phyloP scores from a whole-genome alignment of 139 green algal species.

The Chlorella vulgaris region DNA sequence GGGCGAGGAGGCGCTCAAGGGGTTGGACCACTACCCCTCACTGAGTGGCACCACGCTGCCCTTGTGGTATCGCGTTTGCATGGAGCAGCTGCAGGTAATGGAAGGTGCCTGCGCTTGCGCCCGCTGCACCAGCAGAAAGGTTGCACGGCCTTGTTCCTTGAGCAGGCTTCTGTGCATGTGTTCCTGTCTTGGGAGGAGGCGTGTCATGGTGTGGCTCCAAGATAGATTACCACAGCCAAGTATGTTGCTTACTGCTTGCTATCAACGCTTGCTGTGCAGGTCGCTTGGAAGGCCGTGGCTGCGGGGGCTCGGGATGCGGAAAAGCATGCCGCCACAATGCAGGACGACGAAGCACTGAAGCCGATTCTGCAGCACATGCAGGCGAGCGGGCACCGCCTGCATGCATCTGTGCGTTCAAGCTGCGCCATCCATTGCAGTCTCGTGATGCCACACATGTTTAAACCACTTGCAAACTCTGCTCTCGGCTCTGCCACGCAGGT shows the following conservation, averaged over 20 bases:
- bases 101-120: no score
- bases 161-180: no score
- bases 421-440: no score
- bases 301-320: background rate
- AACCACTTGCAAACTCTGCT: background rate
- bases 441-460: no score
- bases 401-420: no score
- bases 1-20: slow-evolving; percentile 11
- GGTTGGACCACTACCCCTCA: slow-evolving; percentile 19
- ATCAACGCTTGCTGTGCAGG: no score
- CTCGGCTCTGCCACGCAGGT: no score
- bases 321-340: background rate
- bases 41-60: slow-evolving; percentile 29
- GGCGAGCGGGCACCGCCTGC: background rate
- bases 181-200: no score
- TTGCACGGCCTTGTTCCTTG: no score
- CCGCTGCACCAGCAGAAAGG: no score
- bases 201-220: background rate
- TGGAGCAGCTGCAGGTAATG: slow-evolving; percentile 36
- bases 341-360: background rate
- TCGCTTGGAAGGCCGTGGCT: background rate
- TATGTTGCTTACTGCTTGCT: no score
- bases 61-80: slow-evolving; percentile 28
- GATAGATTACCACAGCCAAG: no score
- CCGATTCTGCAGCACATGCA: background rate